A percentile compares a stretch with the other conserved stretches of the same genome.
These are phyloP conservation scores for Chrysanthemum seticuspe DNA, from an alignment of 129 eudicot species.

Conservation along the genomic window DNA sequence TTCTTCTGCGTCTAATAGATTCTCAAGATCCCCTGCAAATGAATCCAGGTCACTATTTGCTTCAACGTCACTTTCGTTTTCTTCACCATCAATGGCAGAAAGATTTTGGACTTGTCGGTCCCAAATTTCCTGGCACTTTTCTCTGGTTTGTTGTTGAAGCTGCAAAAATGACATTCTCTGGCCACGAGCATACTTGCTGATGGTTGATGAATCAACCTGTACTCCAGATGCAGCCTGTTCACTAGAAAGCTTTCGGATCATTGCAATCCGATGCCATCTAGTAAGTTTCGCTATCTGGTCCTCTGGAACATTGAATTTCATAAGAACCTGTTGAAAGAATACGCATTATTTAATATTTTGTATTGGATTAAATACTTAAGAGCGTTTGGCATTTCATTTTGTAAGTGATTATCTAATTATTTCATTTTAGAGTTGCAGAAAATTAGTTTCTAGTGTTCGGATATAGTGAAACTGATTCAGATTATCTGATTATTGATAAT, in stretches of 20 bases:
- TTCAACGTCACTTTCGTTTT: slow-evolving; percentile 81
- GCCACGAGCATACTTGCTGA: slow-evolving; percentile 94
- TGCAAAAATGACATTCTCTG: slow-evolving; percentile 96
- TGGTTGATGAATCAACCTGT: slow-evolving; percentile 84
- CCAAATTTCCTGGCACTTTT: slow-evolving; percentile 99
- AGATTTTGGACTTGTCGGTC: slow-evolving; percentile 86
- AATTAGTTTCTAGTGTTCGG: background rate
- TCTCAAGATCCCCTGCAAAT: slow-evolving; percentile 95
- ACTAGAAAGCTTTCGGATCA: slow-evolving; percentile 95
- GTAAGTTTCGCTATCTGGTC: slow-evolving; percentile 83
- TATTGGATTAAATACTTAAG: background rate
- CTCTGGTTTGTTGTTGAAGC: slow-evolving; percentile 96
- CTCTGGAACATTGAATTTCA: slow-evolving; percentile 87
- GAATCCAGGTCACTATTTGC: slow-evolving; percentile 94
- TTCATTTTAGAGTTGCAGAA: background rate
- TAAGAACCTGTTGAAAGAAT: slow-evolving; percentile 59
- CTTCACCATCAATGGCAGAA: slow-evolving; percentile 81
- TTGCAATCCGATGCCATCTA: slow-evolving; percentile 96
- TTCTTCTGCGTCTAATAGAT: slow-evolving; percentile 91
- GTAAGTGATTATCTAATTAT: background rate
- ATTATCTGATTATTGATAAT: background rate
- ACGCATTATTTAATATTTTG: background rate
- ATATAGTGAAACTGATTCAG: background rate
- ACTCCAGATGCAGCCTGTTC: slow-evolving; percentile 99
- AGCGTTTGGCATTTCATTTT: background rate